Percentiles rank a stretch among this genome's conserved stretches.
phyloP scores from a whole-genome alignment of 305 asterid species.

The Fraxinus paxiana region DNA sequence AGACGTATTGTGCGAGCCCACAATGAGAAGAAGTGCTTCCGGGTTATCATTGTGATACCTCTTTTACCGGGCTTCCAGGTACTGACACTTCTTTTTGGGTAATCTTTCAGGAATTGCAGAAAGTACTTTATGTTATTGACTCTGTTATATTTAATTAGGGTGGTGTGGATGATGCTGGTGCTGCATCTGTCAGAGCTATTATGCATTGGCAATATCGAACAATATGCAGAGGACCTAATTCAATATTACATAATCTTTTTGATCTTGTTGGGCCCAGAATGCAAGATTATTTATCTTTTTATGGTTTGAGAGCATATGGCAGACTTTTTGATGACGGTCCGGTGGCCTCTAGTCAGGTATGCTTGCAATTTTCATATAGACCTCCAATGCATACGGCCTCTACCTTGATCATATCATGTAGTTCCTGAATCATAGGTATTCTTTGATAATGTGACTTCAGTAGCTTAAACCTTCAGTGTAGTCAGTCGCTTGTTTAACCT shows the following conservation, averaged over 20 bases:
- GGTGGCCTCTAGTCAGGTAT: constrained; percentile 84
- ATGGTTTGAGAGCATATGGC: constrained; percentile 80
- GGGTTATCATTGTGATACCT: constrained; percentile 90
- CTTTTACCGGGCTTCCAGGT: constrained; percentile 98
- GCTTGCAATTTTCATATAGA: constrained; percentile 2
- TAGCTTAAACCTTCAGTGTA: not conserved
- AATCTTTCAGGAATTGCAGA: constrained; percentile 11
- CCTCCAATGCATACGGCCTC: not conserved
- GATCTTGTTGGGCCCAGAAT: constrained; percentile 66
- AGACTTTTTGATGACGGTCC: constrained; percentile 81
- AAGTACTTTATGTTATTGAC: constrained; percentile 13
- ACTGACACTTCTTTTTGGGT: constrained; percentile 18
- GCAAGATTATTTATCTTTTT: constrained; percentile 83
- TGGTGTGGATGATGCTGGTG: constrained; percentile 96
- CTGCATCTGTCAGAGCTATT: constrained; percentile 97
- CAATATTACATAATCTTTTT: constrained; percentile 75
- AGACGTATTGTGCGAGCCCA: constrained; percentile 82
- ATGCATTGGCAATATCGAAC: constrained; percentile 98
- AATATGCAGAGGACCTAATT: constrained; percentile 69
- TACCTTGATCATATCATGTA: not conserved
- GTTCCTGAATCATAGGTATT: not conserved
- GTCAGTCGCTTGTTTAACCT: not conserved
- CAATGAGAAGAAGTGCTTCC: constrained; percentile 77
- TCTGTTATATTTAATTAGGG: constrained; percentile 50
- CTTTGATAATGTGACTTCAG: not conserved